phyloP scores from a whole-genome alignment of 1,284 basidiomycete genomes.

The Ustilago hordei region DNA sequence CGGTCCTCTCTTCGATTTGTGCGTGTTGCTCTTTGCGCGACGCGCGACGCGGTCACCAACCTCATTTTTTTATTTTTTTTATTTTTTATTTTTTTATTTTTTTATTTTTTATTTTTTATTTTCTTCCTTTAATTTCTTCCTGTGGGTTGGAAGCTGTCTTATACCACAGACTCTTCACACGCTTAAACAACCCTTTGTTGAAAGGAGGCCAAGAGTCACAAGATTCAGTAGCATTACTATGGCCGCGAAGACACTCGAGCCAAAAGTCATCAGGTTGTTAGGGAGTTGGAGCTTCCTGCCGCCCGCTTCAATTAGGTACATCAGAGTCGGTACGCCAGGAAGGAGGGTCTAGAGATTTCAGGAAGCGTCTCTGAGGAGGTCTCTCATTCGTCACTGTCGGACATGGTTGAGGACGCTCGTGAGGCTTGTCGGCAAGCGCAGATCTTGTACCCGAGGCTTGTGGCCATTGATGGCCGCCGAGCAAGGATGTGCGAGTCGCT shows the following conservation, averaged over 20 bases:
- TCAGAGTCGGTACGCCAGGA: conserved; percentile 19
- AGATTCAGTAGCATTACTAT: too few relatives aligned
- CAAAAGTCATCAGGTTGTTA: background rate
- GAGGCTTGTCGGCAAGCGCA: too few relatives aligned
- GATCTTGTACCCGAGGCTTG: background rate
- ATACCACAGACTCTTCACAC: background rate
- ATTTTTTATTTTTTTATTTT: conserved; percentile 1
- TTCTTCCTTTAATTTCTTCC: background rate
- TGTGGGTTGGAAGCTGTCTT: too few relatives aligned
- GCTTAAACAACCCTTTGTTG: too few relatives aligned
- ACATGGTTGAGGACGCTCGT: background rate
- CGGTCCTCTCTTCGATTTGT: background rate
- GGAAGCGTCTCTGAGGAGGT: conserved; percentile 34
- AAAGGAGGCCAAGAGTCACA: too few relatives aligned
- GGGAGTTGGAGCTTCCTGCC: background rate
- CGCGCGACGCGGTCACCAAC: conserved; percentile 44
- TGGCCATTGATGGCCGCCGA: background rate
- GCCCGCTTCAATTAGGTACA: background rate
- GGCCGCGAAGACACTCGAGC: too few relatives aligned
- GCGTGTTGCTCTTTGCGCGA: conserved; percentile 40
- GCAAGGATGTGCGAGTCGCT: background rate
- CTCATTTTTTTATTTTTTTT: conserved; percentile 1
- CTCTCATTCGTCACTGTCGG: conserved; percentile 5
- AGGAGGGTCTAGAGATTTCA: conserved; percentile 12
- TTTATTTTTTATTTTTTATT: conserved; percentile 2